Percentiles rank a stretch among this genome's conserved stretches.
These are phyloP conservation scores for Tolypocladium pustulatum DNA, from an alignment of 2,329 filamentous ascomycete genomes.

Conservation along the genomic window DNA sequence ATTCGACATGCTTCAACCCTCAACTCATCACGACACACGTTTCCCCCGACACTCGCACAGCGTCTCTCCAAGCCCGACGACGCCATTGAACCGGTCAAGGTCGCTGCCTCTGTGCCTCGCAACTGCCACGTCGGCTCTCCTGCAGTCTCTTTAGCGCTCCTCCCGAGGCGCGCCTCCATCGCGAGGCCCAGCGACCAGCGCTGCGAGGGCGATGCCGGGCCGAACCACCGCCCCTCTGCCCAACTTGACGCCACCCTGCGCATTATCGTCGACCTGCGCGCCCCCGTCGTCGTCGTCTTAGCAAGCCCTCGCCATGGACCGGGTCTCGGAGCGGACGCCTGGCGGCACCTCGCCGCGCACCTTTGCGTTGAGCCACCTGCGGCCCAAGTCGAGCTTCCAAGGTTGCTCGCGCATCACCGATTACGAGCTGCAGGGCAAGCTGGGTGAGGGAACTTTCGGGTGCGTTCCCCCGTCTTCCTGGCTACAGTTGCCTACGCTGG, in stretches of 20 bases:
- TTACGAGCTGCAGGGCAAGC: conserved; percentile 70
- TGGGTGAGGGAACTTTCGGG: conserved; percentile 95
- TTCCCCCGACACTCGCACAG: not conserved
- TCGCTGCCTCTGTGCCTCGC: not conserved
- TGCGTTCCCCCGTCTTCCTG: conserved; percentile 25
- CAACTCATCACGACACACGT: not conserved
- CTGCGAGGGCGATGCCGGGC: not conserved
- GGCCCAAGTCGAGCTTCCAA: conserved; percentile 52
- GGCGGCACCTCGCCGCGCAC: conserved; percentile 40
- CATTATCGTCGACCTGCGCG: not conserved
- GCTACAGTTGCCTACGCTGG: not conserved
- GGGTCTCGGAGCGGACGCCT: conserved; percentile 17
- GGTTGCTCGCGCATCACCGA: conserved; percentile 78
- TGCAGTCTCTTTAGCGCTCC: not conserved
- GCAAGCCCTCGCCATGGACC: conserved; percentile 16
- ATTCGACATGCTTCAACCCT: not conserved
- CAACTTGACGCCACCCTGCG: not conserved
- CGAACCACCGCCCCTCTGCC: not conserved
- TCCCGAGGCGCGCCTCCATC: not conserved
- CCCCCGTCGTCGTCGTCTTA: not conserved
- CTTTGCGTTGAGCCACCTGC: conserved; percentile 46
- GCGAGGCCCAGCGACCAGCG: not conserved
- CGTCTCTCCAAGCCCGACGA: not conserved
- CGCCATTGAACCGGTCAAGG: not conserved
- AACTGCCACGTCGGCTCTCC: not conserved